Base-by-base conservation (phyloP, 1,284 basidiomycete species). In the Tilletia horrida region DNA sequence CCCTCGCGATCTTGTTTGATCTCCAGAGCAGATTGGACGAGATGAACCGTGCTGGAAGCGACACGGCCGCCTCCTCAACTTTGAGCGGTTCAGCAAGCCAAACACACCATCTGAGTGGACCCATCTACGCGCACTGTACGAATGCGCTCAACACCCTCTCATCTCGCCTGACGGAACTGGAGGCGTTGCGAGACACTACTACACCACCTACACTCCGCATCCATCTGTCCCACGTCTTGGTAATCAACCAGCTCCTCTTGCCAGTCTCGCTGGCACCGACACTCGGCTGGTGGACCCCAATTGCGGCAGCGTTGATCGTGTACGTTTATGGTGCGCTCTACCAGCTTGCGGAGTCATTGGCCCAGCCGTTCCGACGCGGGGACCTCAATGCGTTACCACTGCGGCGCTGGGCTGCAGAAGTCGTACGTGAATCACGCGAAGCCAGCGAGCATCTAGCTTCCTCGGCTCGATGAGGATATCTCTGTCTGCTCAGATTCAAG, bases 151-250 rank as follows among this genome's bases (percentile, higher is more conserved):
- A 59, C 55, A 40, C 55, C 55, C 55, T 59, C 27, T 11, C n/a
- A 29, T 25, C 55, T 6, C 55, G 55, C 23, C 9, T 59, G 55
- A 59, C 55, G 14, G 55, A 59, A 29, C 55, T 59, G 27, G 55
- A 59, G n/a, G 27, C 55, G 29, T 18, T 59, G 27, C 23, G 31
- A 35, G 29, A 59, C 14, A 59, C 55, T 25, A 59, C 55, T 16
- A 31, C 55, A 29, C 55, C 55, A 31, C 55, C 55, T 9, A 59
- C 27, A 29, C 55, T 59, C 29, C 55, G 55, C 9, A 59, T 59
- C 29, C 55, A 59, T 27, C 55, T 59, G 27, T 31, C 55, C 29
- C 55, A 59, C 55, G 29, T 59, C 14, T 27, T 59, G 27, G 11
- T 59, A 16, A 31, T 59, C 55, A 31, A 59, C 55, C 55, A 35